Conservation (phyloP, 352 stramenopile genomes). For the Globisporangium emineosum region DNA sequence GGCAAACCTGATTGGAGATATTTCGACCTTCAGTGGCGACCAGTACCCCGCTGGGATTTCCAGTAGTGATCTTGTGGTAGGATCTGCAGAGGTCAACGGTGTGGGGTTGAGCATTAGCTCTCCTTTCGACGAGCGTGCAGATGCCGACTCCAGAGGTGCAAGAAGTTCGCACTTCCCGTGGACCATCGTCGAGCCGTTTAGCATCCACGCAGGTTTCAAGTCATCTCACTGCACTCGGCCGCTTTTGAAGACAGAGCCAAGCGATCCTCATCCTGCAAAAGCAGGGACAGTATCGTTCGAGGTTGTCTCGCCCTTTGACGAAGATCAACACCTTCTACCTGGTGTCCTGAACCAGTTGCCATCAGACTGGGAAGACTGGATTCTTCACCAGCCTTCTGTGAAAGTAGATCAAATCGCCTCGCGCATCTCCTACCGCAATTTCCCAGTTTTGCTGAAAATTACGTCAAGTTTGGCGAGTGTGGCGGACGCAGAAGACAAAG, state of each 20-base stretch:
- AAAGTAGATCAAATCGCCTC: conserved; percentile 54
- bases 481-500: conserved; percentile 37
- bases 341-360: conserved; percentile 27
- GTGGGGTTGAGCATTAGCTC: conserved; percentile 39
- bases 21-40: conserved; percentile 9
- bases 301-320: not conserved
- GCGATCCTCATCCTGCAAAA: not conserved
- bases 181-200: conserved; percentile 50
- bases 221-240: conserved; percentile 9
- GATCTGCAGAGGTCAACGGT: conserved; percentile 27
- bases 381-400: conserved; percentile 35
- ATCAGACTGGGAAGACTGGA: conserved; percentile 48
- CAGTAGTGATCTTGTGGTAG: conserved; percentile 19
- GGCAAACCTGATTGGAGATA: conserved; percentile 16
- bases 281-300: conserved; percentile 4
- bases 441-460: conserved; percentile 67
- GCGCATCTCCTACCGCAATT: conserved; percentile 63
- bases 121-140: conserved; percentile 15
- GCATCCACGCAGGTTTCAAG: conserved; percentile 25
- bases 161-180: conserved; percentile 28
- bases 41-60: not conserved
- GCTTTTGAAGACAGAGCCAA: not conserved
- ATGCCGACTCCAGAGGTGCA: conserved; percentile 3
- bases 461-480: conserved; percentile 31
- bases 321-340: conserved; percentile 4